A percentile compares a stretch with the other conserved stretches of the same genome.
These are phyloP conservation scores for Termitomyces sp. DNA, from an alignment of 1,284 basidiomycete genomes.

Conservation along the genomic window DNA sequence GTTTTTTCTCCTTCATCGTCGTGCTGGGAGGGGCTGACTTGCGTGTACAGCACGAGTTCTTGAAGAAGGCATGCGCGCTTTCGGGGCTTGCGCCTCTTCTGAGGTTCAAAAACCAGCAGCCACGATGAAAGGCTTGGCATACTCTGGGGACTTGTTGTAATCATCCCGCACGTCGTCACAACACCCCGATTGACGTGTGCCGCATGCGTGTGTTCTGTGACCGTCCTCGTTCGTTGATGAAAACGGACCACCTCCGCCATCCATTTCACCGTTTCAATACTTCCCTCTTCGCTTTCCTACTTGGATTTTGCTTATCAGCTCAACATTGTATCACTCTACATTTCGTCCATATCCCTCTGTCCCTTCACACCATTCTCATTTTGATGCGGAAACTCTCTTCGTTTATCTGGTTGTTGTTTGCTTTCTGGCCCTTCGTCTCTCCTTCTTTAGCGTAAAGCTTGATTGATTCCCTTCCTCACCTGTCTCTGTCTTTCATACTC, in stretches of 20 bases:
- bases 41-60: constrained; percentile 75
- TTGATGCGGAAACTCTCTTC: constrained; percentile 2
- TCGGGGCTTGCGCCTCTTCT: constrained; percentile 82
- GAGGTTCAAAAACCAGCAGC: constrained; percentile 59
- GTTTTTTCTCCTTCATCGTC: constrained; percentile 24
- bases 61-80: constrained; percentile 80
- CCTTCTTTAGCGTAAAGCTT: constrained; percentile 1
- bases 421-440: constrained; percentile 1
- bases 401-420: constrained; percentile 3
- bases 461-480: constrained; percentile 1
- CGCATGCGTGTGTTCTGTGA: not conserved
- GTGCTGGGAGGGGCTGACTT: constrained; percentile 7
- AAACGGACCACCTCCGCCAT: not conserved
- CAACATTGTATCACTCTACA: not conserved
- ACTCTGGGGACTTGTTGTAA: not conserved
- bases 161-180: not conserved
- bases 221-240: not conserved
- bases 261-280: not conserved
- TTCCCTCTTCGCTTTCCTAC: not conserved
- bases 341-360: not conserved
- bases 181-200: not conserved
- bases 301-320: not conserved
- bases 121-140: constrained; percentile 11
- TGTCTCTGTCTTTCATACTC: constrained; percentile 8
- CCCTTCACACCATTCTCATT: not conserved